Percentiles rank a stretch among this genome's conserved stretches.
Conservation (phyloP, 345 rosid genomes). For the Lepidium didymum region DNA sequence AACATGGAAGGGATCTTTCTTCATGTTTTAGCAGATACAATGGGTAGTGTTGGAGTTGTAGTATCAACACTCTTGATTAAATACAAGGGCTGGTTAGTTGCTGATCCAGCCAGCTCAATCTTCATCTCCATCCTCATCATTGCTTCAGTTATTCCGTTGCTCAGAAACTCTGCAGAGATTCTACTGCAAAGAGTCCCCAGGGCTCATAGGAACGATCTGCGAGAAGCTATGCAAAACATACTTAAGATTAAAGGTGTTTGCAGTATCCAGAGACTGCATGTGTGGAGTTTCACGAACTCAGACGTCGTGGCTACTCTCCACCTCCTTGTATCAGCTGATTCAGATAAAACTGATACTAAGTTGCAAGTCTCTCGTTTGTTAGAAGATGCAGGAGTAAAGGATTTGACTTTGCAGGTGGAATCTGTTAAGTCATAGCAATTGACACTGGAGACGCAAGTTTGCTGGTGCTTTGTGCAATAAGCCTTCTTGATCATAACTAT, state of each 20-base stretch:
- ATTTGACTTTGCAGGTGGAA: conserved; percentile 80
- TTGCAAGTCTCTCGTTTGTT: conserved; percentile 49
- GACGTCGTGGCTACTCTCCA: conserved; percentile 81
- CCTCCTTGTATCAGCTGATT: conserved; percentile 56
- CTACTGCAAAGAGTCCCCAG: conserved; percentile 84
- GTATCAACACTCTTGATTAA: conserved; percentile 86
- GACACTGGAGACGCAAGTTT: neutral
- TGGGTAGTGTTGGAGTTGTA: conserved; percentile 98
- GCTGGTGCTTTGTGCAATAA: neutral
- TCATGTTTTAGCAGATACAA: conserved; percentile 89
- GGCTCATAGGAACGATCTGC: conserved; percentile 55
- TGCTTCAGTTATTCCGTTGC: conserved; percentile 84
- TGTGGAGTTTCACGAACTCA: conserved; percentile 83
- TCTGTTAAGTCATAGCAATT: conserved; percentile 22
- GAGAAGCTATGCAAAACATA: conserved; percentile 44
- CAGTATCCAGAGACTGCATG: conserved; percentile 66
- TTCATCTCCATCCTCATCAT: conserved; percentile 79
- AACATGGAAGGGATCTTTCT: conserved; percentile 98
- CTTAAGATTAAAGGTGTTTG: conserved; percentile 50
- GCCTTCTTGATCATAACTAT: neutral
- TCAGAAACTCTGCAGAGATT: conserved; percentile 86
- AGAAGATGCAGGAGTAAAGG: conserved; percentile 74
- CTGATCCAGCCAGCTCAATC: conserved; percentile 96
- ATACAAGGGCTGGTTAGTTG: conserved; percentile 98
- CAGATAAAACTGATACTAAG: conserved; percentile 52